A percentile compares a stretch with the other conserved stretches of the same genome.
Conservation (phyloP, 495 filamentous ascomycete genomes). For the Daldinia vernicosa region DNA sequence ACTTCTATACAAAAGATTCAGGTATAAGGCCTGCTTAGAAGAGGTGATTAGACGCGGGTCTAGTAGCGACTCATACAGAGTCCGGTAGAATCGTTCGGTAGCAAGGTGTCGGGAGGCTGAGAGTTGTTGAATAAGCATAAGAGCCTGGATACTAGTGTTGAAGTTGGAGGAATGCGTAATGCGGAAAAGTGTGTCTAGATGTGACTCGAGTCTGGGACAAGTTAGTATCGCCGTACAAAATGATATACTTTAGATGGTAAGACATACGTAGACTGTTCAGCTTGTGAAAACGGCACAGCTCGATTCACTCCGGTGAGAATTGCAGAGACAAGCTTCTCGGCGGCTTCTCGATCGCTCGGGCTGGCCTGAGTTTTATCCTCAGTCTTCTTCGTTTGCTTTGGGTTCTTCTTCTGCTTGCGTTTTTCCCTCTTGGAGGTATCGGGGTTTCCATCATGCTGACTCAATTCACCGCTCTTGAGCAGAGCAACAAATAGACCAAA, state of each 20-base stretch:
- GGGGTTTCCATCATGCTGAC: slow-evolving; percentile 36
- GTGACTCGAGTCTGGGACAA: slow-evolving; percentile 72
- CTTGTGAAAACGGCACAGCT: slow-evolving; percentile 88
- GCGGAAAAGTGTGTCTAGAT: slow-evolving; percentile 90
- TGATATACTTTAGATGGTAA: not conserved
- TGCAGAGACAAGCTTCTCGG: slow-evolving; percentile 89
- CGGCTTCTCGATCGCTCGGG: slow-evolving; percentile 61
- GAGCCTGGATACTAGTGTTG: slow-evolving; percentile 95
- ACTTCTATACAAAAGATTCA: slow-evolving; percentile 88
- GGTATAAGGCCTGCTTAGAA: slow-evolving; percentile 93
- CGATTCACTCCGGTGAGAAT: slow-evolving; percentile 94
- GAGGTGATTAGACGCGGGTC: slow-evolving; percentile 87
- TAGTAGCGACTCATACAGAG: slow-evolving; percentile 91
- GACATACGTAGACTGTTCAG: slow-evolving; percentile 75
- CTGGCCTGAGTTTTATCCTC: slow-evolving; percentile 33
- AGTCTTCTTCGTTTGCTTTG: slow-evolving; percentile 31
- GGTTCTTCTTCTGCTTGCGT: slow-evolving; percentile 46
- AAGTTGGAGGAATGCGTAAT: slow-evolving; percentile 98
- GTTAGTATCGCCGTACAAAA: slow-evolving; percentile 37
- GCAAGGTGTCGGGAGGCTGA: slow-evolving; percentile 76
- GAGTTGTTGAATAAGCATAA: slow-evolving; percentile 95
- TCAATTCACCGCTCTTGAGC: slow-evolving; percentile 68
- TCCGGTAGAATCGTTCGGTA: slow-evolving; percentile 91
- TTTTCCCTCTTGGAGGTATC: slow-evolving; percentile 37
- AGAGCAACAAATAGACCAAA: slow-evolving; percentile 81